Conservation (phyloP, 192 early-diverging fungal genomes). For the Coemansia biformis region DNA sequence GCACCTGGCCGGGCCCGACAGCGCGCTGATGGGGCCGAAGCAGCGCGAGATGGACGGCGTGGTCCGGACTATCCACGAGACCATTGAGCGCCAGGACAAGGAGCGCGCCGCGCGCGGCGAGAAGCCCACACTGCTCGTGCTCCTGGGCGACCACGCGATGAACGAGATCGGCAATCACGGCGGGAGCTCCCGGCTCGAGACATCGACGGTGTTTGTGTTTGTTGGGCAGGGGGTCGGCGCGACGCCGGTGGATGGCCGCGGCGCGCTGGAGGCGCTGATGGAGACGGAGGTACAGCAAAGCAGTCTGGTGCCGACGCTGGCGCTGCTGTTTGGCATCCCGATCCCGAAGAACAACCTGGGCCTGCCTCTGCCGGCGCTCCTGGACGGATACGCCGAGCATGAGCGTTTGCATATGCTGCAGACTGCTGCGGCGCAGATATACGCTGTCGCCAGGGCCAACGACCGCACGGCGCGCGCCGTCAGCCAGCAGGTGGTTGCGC, state of each 20-base stretch:
- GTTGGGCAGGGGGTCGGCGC: slow-evolving; percentile 30
- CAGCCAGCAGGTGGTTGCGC: background rate
- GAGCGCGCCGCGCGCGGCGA: slow-evolving; percentile 27
- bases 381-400: slow-evolving; percentile 16
- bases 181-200: slow-evolving; percentile 50
- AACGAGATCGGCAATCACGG: slow-evolving; percentile 62
- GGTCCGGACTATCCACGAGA: slow-evolving; percentile 53
- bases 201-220: slow-evolving; percentile 51
- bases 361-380: slow-evolving; percentile 35
- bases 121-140: slow-evolving; percentile 64
- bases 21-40: slow-evolving; percentile 67
- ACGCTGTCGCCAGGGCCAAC: slow-evolving; percentile 33
- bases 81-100: slow-evolving; percentile 44
- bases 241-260: slow-evolving; percentile 12
- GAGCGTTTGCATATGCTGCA: slow-evolving; percentile 54
- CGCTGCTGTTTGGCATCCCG: slow-evolving; percentile 51
- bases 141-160: slow-evolving; percentile 83
- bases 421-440: slow-evolving; percentile 60
- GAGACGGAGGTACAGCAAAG: slow-evolving; percentile 39
- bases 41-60: slow-evolving; percentile 73
- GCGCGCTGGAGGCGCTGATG: slow-evolving; percentile 25
- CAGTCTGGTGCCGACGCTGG: slow-evolving; percentile 45
- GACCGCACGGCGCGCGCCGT: slow-evolving; percentile 9
- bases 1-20: slow-evolving; percentile 64
- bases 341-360: slow-evolving; percentile 52